Conservation (phyloP, 176 grass and related monocot genomes). For the Oryza meridionalis region DNA sequence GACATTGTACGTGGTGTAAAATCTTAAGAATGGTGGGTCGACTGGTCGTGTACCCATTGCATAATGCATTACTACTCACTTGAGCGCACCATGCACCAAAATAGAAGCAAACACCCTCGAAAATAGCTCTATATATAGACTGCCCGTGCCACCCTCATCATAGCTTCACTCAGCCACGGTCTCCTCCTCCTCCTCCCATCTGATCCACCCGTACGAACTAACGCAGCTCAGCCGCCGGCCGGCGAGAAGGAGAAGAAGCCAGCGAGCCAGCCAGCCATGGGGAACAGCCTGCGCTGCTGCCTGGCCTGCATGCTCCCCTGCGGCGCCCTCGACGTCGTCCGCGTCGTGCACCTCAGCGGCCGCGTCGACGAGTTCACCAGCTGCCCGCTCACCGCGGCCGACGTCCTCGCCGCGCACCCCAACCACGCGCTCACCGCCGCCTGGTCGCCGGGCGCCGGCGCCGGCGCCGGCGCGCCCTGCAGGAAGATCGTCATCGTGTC, state of each 20-base stretch:
- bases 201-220: background rate
- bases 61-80: background rate
- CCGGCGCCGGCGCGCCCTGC: conserved; percentile 22
- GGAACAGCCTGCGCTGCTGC: conserved; percentile 93
- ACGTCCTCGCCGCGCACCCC: conserved; percentile 82
- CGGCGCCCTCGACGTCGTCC: conserved; percentile 89
- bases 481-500: conserved; percentile 69
- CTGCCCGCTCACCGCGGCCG: conserved; percentile 60
- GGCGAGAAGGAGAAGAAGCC: background rate
- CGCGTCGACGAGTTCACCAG: conserved; percentile 78
- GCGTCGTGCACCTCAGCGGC: conserved; percentile 87
- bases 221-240: background rate
- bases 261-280: conserved; percentile 44
- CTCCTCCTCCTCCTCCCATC: background rate
- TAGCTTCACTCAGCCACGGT: background rate
- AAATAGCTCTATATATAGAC: conserved; percentile 41
- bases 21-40: too few relatives aligned
- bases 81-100: conserved; percentile 8
- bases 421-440: conserved; percentile 78
- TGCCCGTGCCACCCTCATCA: conserved; percentile 18
- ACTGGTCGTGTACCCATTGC: conserved; percentile 22
- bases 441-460: conserved; percentile 37
- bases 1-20: too few relatives aligned
- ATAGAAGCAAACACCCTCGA: background rate
- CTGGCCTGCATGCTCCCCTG: conserved; percentile 94